Evolutionary conservation across 108 stramenopile genomes (phyloP).

Genomic region (Discostella stelligeroides): DNA sequence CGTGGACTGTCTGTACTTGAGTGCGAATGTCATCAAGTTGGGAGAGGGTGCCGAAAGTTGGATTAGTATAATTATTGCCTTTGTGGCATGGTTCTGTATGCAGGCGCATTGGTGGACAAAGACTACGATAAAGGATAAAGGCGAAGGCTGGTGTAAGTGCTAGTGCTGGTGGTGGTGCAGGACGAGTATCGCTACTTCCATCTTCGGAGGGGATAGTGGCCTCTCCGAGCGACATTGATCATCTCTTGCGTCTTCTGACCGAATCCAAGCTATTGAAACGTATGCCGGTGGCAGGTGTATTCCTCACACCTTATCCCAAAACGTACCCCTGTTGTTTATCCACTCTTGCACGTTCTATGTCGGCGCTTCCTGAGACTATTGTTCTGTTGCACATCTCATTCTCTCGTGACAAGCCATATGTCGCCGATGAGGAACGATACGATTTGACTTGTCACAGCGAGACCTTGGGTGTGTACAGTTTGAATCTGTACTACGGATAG

Average conservation of each 20-base stretch:
- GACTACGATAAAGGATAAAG: background rate
- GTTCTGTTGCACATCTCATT: constrained; percentile 8
- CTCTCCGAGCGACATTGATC: background rate
- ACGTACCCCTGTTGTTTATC: background rate
- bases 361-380: constrained; percentile 8
- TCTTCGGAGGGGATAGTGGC: background rate
- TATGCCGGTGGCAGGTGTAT: constrained; percentile 1
- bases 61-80: background rate
- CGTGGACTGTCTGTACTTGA: constrained; percentile 3
- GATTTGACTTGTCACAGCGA: background rate
- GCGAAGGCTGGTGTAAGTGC: background rate
- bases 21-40: background rate
- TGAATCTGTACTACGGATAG: constrained; percentile 4
- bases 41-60: background rate
- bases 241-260: constrained; percentile 6
- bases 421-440: background rate
- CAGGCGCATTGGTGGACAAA: constrained; percentile 4
- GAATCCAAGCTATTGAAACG: constrained; percentile 8
- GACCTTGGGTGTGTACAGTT: constrained; percentile 6
- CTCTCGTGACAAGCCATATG: constrained; percentile 13
- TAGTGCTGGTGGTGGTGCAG: background rate
- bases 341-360: constrained; percentile 4
- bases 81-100: constrained; percentile 8
- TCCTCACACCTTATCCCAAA: background rate
- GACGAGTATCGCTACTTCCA: background rate